Conservation (phyloP, 352 stramenopile genomes). For the Peronosclerospora sorghi region DNA sequence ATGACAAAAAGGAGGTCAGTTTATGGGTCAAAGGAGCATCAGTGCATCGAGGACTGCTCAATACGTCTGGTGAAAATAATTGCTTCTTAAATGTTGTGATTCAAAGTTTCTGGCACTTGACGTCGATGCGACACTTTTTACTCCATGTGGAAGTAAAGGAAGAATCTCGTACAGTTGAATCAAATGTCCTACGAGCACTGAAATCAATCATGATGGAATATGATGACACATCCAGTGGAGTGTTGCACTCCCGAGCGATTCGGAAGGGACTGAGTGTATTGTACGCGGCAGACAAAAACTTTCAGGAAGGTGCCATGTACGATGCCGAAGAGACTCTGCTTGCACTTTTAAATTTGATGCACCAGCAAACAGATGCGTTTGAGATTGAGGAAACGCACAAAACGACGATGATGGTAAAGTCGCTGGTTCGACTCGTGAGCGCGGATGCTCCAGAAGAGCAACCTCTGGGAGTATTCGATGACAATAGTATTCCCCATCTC, state of each 20-base stretch:
- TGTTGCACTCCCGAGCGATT: conserved; percentile 63
- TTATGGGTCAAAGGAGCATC: conserved; percentile 77
- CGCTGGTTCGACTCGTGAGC: conserved; percentile 58
- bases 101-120: conserved; percentile 87
- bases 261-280: conserved; percentile 76
- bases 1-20: conserved; percentile 48
- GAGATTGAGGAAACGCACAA: conserved; percentile 68
- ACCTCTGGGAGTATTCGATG: conserved; percentile 61
- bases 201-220: conserved; percentile 80
- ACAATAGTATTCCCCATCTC: conserved; percentile 78
- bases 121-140: conserved; percentile 76
- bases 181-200: conserved; percentile 64
- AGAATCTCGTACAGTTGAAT: conserved; percentile 46
- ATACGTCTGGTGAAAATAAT: conserved; percentile 79
- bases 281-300: conserved; percentile 78
- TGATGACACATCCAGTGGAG: conserved; percentile 69
- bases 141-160: conserved; percentile 83
- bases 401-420: conserved; percentile 61
- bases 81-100: conserved; percentile 88
- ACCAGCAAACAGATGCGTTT: conserved; percentile 68
- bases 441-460: conserved; percentile 51
- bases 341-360: conserved; percentile 78
- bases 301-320: conserved; percentile 82
- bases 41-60: conserved; percentile 69
- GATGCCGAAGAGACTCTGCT: conserved; percentile 78